A percentile compares a stretch with the other conserved stretches of the same genome.
Conservation (phyloP, 352 stramenopile species). For the Globisporangium recalcitrans region DNA sequence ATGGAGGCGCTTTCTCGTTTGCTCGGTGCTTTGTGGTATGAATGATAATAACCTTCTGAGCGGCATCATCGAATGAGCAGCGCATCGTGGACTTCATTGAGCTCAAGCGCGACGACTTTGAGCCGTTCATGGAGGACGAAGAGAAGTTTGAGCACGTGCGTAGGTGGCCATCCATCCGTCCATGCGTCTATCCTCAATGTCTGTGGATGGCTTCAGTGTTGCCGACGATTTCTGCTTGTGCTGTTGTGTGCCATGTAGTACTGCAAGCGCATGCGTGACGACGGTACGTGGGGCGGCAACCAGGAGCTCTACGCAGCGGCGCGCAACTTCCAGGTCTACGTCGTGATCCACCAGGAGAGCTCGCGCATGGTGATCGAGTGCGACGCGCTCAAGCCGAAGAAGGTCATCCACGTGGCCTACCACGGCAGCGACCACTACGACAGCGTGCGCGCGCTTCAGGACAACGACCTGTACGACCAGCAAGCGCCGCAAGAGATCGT, state of each 20-base stretch:
- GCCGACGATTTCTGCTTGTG: neutral
- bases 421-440: constrained; percentile 82
- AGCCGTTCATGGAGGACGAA: constrained; percentile 87
- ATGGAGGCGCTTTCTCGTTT: neutral
- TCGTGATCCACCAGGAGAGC: constrained; percentile 72
- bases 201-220: neutral
- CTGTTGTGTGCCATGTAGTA: constrained; percentile 47
- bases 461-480: constrained; percentile 26
- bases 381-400: constrained; percentile 41
- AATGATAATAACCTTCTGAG: too few species aligned
- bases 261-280: constrained; percentile 67
- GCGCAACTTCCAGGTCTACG: constrained; percentile 64
- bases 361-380: constrained; percentile 71
- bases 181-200: neutral
- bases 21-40: too few species aligned
- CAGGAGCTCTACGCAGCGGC: constrained; percentile 74
- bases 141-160: constrained; percentile 80
- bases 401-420: constrained; percentile 57
- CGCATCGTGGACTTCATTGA: constrained; percentile 70
- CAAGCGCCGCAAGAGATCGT: constrained; percentile 39
- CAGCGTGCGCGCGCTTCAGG: constrained; percentile 54
- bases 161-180: neutral
- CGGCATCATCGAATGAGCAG: constrained; percentile 31
- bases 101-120: constrained; percentile 64
- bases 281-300: constrained; percentile 81